Evolutionary conservation across 1,284 basidiomycete genomes (phyloP).

Genomic region (Filobasidium uniguttulatum): DNA sequence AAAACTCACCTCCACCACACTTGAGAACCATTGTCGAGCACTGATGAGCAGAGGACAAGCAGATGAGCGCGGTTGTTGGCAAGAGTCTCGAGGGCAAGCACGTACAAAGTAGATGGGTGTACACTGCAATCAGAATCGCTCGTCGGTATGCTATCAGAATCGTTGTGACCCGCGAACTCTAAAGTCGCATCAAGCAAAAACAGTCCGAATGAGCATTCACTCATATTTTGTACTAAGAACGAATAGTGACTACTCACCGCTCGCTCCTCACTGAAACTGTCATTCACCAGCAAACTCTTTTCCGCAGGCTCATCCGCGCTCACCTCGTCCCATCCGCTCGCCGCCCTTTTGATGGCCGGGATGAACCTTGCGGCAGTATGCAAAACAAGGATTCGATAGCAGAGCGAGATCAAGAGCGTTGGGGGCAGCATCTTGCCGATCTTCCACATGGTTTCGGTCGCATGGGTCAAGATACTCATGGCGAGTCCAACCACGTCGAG

Average conservation of each 20-base stretch:
- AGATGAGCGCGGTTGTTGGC: not conserved
- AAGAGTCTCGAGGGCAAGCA: conserved; percentile 2
- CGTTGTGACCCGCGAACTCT: conserved; percentile 35
- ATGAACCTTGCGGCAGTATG: conserved; percentile 70
- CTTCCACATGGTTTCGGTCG: conserved; percentile 11
- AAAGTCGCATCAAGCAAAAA: not conserved
- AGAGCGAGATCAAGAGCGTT: conserved; percentile 52
- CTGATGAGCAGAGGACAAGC: conserved; percentile 15
- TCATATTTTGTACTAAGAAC: not conserved
- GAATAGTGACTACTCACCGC: too few species aligned
- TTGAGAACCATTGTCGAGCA: conserved; percentile 36
- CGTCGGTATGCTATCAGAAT: conserved; percentile 34
- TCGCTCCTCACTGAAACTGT: conserved; percentile 32
- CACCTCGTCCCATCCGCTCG: conserved; percentile 32
- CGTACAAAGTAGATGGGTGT: conserved; percentile 36
- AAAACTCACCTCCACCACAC: conserved; percentile 32
- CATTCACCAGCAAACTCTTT: conserved; percentile 18
- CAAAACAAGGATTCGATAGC: conserved; percentile 70
- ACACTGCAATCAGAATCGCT: conserved; percentile 37
- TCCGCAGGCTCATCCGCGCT: conserved; percentile 13
- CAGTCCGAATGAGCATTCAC: not conserved
- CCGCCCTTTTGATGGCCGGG: conserved; percentile 49
- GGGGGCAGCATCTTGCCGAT: conserved; percentile 28
- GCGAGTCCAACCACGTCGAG: conserved; percentile 13
- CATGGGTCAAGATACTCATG: conserved; percentile 10